phyloP scores from a whole-genome alignment of 768 basidiomycete species.

The Kwoniella heveanensis region DNA sequence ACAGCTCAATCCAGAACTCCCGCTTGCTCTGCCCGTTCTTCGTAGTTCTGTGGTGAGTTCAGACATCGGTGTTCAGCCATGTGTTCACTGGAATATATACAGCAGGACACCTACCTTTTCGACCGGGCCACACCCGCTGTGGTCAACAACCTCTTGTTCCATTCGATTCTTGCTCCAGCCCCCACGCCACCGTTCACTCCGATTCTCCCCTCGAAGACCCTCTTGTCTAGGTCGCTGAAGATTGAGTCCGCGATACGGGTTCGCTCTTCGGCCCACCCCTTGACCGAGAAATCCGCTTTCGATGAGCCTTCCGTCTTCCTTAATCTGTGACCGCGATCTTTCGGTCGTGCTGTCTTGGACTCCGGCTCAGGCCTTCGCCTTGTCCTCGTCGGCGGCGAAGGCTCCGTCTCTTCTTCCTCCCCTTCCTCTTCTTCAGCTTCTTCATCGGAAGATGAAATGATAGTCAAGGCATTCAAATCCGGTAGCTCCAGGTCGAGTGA shows the following conservation, averaged over 20 bases:
- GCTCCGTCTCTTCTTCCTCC: not conserved
- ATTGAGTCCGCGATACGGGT: slow-evolving; percentile 37
- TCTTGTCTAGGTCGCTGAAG: slow-evolving; percentile 49
- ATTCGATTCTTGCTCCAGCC: slow-evolving; percentile 44
- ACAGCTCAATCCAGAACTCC: slow-evolving; percentile 66
- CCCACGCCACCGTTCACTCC: slow-evolving; percentile 35
- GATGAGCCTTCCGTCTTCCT: slow-evolving; percentile 21
- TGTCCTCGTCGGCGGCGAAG: not conserved
- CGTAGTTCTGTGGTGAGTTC: slow-evolving; percentile 7
- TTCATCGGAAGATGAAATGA: slow-evolving; percentile 14
- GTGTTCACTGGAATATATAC: not conserved
- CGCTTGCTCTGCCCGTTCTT: slow-evolving; percentile 20
- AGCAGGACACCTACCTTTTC: slow-evolving; percentile 39
- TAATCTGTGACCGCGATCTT: not conserved
- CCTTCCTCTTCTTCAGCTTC: slow-evolving; percentile 10
- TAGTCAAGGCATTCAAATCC: slow-evolving; percentile 17
- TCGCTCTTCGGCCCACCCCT: slow-evolving; percentile 40
- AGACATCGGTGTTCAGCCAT: too few species aligned
- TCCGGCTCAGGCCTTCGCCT: not conserved
- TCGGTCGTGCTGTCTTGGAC: not conserved
- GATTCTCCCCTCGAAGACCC: slow-evolving; percentile 50
- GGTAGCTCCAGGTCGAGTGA: slow-evolving; percentile 10
- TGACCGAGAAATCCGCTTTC: slow-evolving; percentile 9
- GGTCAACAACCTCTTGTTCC: slow-evolving; percentile 56
- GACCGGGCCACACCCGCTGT: slow-evolving; percentile 57